A percentile compares a stretch with the other conserved stretches of the same genome.
Conservation (phyloP, 176 grass and related monocot species). For the Rhipidocladum racemiflorum region DNA sequence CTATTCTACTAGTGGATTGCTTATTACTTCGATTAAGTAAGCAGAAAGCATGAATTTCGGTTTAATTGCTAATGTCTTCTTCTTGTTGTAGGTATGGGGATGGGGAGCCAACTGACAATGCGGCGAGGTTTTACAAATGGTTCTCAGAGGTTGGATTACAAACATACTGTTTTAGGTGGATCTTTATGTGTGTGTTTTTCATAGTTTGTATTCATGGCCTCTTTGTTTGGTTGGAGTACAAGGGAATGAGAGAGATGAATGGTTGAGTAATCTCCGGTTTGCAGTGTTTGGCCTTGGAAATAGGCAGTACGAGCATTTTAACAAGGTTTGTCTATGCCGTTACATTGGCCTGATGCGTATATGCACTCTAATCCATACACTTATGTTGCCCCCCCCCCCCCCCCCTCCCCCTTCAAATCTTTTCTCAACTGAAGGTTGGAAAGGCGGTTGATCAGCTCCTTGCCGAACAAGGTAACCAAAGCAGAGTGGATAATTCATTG, state of each 20-base stretch:
- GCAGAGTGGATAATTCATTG: background rate
- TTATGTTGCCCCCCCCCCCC: background rate
- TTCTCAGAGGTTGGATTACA: slow-evolving; percentile 46
- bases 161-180: background rate
- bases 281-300: slow-evolving; percentile 82
- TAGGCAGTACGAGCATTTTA: slow-evolving; percentile 93
- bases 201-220: background rate
- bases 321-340: slow-evolving; percentile 60
- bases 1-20: background rate
- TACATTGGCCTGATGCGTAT: background rate
- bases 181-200: background rate
- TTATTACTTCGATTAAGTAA: background rate
- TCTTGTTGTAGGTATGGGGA: slow-evolving; percentile 69
- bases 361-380: background rate
- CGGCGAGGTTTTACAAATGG: slow-evolving; percentile 82
- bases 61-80: background rate
- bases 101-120: slow-evolving; percentile 90
- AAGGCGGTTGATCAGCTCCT: slow-evolving; percentile 80
- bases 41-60: background rate
- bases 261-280: slow-evolving; percentile 56
- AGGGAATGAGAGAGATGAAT: slow-evolving; percentile 59
- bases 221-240: slow-evolving; percentile 13
- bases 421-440: slow-evolving; percentile 48
- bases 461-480: slow-evolving; percentile 59
- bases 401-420: background rate